Conservation (phyloP, 73 alveolate genomes). For the Tetrahymena borealis region DNA sequence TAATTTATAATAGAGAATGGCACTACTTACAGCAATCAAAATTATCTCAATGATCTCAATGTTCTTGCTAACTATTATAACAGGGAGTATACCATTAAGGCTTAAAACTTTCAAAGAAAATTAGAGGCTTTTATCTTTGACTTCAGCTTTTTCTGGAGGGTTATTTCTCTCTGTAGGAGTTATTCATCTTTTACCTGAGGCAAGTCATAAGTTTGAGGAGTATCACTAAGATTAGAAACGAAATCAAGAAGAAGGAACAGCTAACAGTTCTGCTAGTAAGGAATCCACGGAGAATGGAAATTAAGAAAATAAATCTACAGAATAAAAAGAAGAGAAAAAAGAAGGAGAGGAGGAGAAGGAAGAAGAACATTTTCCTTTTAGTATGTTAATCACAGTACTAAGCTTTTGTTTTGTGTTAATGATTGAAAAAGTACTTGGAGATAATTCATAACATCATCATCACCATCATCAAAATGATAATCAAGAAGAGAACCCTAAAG, state of each 20-base stretch:
- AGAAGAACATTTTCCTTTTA: neutral
- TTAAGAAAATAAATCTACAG: too few species aligned
- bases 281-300: too few species aligned
- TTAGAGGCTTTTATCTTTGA: neutral
- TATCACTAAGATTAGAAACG: too few species aligned
- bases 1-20: neutral
- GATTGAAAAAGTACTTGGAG: neutral
- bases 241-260: too few species aligned
- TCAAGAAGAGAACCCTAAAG: neutral
- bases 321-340: neutral
- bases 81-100: neutral
- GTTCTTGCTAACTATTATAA: neutral
- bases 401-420: neutral
- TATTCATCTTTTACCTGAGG: neutral
- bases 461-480: neutral
- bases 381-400: neutral
- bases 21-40: neutral
- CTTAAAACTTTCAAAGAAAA: conserved; percentile 9
- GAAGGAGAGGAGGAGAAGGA: neutral
- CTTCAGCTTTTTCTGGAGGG: neutral
- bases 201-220: neutral
- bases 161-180: neutral
- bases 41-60: neutral
- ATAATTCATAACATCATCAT: neutral
- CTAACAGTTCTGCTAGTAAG: too few species aligned